Evolutionary conservation across 257 asterid genomes (phyloP).

Genomic region (Phtheirospermum japonicum): DNA sequence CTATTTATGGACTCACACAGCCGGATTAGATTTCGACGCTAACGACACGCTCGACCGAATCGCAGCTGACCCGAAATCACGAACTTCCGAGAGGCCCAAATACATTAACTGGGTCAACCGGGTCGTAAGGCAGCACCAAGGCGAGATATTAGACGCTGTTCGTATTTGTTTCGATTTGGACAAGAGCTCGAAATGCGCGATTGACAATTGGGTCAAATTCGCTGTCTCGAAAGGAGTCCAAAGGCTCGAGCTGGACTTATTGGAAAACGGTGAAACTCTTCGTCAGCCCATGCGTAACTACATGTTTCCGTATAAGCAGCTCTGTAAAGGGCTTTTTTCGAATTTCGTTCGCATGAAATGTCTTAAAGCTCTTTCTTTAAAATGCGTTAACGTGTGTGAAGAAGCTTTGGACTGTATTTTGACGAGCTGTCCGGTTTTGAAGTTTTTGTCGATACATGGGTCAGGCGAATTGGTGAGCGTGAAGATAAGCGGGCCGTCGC

Average conservation of each 20-base stretch:
- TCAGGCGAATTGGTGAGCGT: slow-evolving; percentile 35
- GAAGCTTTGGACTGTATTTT: slow-evolving; percentile 38
- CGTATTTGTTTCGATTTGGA: slow-evolving; percentile 51
- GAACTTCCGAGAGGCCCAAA: slow-evolving; percentile 37
- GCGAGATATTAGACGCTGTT: slow-evolving; percentile 29
- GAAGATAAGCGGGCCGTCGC: slow-evolving; percentile 34
- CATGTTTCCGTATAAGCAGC: slow-evolving; percentile 35
- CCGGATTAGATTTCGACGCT: slow-evolving; percentile 41
- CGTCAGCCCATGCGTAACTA: slow-evolving; percentile 42
- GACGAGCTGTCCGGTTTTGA: slow-evolving; percentile 35
- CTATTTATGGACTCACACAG: slow-evolving; percentile 40
- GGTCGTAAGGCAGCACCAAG: slow-evolving; percentile 43
- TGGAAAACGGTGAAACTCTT: slow-evolving; percentile 47
- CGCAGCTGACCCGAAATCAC: slow-evolving; percentile 34
- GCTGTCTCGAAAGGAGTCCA: slow-evolving; percentile 40
- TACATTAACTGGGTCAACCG: slow-evolving; percentile 62
- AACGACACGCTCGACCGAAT: slow-evolving; percentile 35
- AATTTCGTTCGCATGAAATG: slow-evolving; percentile 31
- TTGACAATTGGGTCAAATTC: slow-evolving; percentile 49
- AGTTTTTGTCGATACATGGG: slow-evolving; percentile 33
- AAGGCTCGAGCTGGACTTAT: slow-evolving; percentile 49
- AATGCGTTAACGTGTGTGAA: slow-evolving; percentile 43
- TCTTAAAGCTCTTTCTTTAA: slow-evolving; percentile 37
- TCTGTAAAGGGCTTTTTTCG: slow-evolving; percentile 29
- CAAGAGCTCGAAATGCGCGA: slow-evolving; percentile 41